Percentiles rank a stretch among this genome's conserved stretches.
phyloP scores from a whole-genome alignment of 306 rosid species.

The Fragaria iinumae region DNA sequence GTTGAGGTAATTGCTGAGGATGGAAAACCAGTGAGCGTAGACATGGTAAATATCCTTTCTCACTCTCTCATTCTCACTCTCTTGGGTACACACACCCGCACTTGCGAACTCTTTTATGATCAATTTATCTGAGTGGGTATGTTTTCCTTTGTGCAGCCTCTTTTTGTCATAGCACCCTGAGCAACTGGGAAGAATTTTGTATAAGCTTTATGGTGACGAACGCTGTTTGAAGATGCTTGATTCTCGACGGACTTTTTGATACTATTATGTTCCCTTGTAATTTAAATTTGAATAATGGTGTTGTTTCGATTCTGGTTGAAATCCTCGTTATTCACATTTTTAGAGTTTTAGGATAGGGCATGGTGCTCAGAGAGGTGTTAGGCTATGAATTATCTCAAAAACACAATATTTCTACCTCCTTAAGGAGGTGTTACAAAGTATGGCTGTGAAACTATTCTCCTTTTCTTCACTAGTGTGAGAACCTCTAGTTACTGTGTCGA shows the following conservation, averaged over 20 bases:
- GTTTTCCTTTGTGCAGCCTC: conserved; percentile 57
- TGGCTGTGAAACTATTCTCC: background rate
- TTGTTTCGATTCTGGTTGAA: conserved; percentile 20
- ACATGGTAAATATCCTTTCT: conserved; percentile 46
- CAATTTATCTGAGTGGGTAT: conserved; percentile 21
- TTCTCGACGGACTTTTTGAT: conserved; percentile 19
- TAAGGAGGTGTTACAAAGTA: conserved; percentile 25
- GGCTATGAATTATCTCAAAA: conserved; percentile 19
- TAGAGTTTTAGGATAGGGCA: conserved; percentile 6
- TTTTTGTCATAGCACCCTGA: conserved; percentile 66
- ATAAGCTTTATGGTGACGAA: conserved; percentile 20
- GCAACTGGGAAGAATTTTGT: conserved; percentile 23
- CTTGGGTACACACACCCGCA: no score
- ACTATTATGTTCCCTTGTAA: conserved; percentile 22
- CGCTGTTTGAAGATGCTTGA: conserved; percentile 15
- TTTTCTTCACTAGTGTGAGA: background rate
- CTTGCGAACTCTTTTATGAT: background rate
- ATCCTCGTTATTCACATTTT: conserved; percentile 11
- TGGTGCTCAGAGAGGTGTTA: conserved; percentile 9
- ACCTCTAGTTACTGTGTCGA: background rate
- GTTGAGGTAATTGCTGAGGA: conserved; percentile 62
- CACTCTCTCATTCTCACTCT: conserved; percentile 1
- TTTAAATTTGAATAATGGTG: conserved; percentile 23
- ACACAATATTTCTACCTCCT: conserved; percentile 14
- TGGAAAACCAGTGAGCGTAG: conserved; percentile 76